Base-by-base conservation (phyloP, 2,329 filamentous ascomycete genomes). In the Diaporthe humulicola region DNA sequence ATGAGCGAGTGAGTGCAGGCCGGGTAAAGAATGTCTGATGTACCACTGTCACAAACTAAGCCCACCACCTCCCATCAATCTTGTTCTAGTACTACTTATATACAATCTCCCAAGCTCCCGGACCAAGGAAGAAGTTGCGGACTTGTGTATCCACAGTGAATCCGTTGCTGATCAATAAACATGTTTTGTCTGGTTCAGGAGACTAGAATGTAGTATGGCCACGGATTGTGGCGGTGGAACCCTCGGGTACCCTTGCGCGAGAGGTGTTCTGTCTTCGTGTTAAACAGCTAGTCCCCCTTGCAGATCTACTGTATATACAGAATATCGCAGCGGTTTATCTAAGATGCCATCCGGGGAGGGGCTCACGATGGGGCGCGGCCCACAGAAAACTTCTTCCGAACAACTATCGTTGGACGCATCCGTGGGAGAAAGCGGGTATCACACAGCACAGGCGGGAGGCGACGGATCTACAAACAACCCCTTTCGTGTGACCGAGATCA, bases 211-310 rank as follows among this genome's bases (percentile, higher is more conserved):
- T 28, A 52, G 42, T 25, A 67, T 19, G 7, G 19, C 45, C 30
- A 50, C 61, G 61, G 61, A 52, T 50, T 67, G 42, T 66, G 61
- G 61, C 42, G 28, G 42, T 52, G 61, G 42, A 52, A 33, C 61
- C 50, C 45, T 25, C 42, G 30, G 45, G 42, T 67, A 52, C 61
- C 61, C 61, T 67, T 52, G 42, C 3, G 19, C 30, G 30, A 50
- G 30, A 67, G 61, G 22, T 30, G 30, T 36, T 67, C 61, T 36
- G 42, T 45, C 40, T 67, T 30, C 42, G 42, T 52, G n/a, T 38
- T 67, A 1, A 67, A 25, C 22, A 10, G 28, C 12, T 36, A 67
- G n/a, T 22, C 38, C 40, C 30, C 42, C 28, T 36, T 48, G 42
- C 42, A 67, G 30, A 52, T 38, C 28, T 36, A 67, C 30, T n/a